Evolutionary conservation across 139 green algal genomes (phyloP), one percentile per base, ranked within the genome.

Genomic region (Chlamydomonas schloesseri): DNA sequence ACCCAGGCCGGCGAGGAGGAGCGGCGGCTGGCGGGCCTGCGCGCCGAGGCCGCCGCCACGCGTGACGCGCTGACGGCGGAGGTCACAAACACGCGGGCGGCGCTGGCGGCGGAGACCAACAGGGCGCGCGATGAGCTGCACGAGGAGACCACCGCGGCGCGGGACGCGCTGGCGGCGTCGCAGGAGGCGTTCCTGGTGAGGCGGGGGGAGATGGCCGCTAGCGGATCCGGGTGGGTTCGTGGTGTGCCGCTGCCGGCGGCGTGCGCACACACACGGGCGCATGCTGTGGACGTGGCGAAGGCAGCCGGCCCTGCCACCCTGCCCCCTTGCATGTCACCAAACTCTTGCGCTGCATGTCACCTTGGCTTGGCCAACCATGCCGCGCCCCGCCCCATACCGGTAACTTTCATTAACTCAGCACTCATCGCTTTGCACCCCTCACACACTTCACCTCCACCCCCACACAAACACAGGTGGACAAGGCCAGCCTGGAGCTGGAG

Each of bases 391-490:
- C n/a, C n/a, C n/a, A n/a, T n/a, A n/a, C n/a, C n/a, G n/a, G n/a
- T n/a, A n/a, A n/a, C 28, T 68, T 31, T 31, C 60, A n/a, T 68
- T 28, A 23, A n/a, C 10, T 17, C 60, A 13, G 13, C 13, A 58
- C 13, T 58, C 53, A 13, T 15, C 15, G 13, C 15, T 58, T 58
- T 58, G 53, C 53, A 23, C 18, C 55, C 55, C 55, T 8, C 18
- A 3, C 26, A 13, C 14, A 14, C 3, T 34, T n/a, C n/a, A n/a
- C n/a, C n/a, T n/a, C n/a, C n/a, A n/a, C n/a, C n/a, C n/a, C n/a
- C n/a, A n/a, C n/a, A n/a, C n/a, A n/a, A n/a, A n/a, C 68, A 76
- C 82, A 93, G 89, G 34, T 69, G 29, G 87, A 90, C 57, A 74
- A 72, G 55, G 57, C 67, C 26, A 37, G 65, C 15, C 42, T 93